Evolutionary conservation across 805 yeast genomes (phyloP).

Genomic region (Candida xyloterini): DNA sequence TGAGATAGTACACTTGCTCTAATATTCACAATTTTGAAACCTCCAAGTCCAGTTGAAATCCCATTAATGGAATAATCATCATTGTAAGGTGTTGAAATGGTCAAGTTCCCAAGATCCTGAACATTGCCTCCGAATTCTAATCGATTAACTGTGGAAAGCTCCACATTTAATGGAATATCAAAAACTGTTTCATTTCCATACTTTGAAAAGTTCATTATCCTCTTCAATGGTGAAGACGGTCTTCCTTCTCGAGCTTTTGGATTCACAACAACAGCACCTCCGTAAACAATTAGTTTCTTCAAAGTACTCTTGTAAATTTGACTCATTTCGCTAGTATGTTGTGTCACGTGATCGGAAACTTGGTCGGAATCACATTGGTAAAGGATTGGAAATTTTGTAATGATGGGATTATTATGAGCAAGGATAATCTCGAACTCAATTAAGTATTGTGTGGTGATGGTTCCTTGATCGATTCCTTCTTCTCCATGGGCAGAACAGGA

Average conservation of each 20-base stretch:
- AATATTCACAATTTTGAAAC: slow-evolving; percentile 10
- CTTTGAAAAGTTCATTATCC: neutral
- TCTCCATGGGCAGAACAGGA: slow-evolving; percentile 16
- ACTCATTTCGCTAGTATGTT: neutral
- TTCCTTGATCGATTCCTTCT: slow-evolving; percentile 11
- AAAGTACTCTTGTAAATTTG: slow-evolving; percentile 9
- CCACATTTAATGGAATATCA: slow-evolving; percentile 11
- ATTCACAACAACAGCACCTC: slow-evolving; percentile 13
- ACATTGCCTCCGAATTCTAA: slow-evolving; percentile 8
- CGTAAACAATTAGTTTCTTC: slow-evolving; percentile 10
- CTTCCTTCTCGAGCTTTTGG: slow-evolving; percentile 5
- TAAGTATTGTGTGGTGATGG: slow-evolving; percentile 11
- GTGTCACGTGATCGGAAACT: slow-evolving; percentile 8
- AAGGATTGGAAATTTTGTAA: slow-evolving; percentile 11
- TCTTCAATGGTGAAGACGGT: neutral
- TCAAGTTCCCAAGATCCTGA: slow-evolving; percentile 6
- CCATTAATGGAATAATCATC: slow-evolving; percentile 3
- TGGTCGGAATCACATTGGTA: slow-evolving; percentile 15
- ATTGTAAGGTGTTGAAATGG: neutral
- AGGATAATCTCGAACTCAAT: slow-evolving; percentile 13
- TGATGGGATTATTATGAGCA: slow-evolving; percentile 1
- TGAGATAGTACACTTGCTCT: slow-evolving; percentile 7
- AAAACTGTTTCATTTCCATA: slow-evolving; percentile 3
- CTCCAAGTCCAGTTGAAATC: slow-evolving; percentile 17
- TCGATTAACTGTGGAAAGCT: slow-evolving; percentile 7